Percentiles rank a stretch among this genome's conserved stretches.
Evolutionary conservation across 441 rosid species (phyloP).

Genomic region (Rhodomyrtus psidioides): DNA sequence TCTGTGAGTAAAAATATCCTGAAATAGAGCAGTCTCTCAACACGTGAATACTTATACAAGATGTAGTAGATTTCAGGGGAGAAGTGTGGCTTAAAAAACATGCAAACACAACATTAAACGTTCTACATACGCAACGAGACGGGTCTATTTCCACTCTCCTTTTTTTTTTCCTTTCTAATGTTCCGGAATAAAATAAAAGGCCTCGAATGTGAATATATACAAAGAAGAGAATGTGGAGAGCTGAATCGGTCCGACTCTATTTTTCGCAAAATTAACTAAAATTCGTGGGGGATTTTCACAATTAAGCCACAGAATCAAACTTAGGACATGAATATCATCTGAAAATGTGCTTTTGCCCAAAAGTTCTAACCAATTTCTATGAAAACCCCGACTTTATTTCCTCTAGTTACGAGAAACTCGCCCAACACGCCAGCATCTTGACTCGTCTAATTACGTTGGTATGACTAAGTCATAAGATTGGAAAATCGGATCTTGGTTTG

Average conservation of each 20-base stretch:
- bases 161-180: not conserved
- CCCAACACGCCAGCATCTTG: not conserved
- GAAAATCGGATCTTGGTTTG: not conserved
- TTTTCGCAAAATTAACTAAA: no score
- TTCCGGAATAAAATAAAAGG: not conserved
- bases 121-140: not conserved
- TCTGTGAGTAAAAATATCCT: no score
- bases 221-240: not conserved
- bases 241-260: no score
- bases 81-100: no score
- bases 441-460: not conserved
- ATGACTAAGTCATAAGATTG: not conserved
- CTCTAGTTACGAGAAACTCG: not conserved
- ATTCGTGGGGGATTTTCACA: no score
- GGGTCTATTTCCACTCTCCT: not conserved
- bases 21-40: no score
- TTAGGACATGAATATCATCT: no score
- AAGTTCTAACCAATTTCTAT: no score
- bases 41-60: no score
- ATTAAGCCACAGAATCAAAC: not conserved
- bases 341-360: no score
- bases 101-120: no score
- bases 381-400: not conserved
- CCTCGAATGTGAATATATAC: not conserved
- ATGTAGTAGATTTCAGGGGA: no score